phyloP scores from a whole-genome alignment of 495 filamentous ascomycete genomes.

The Aspergillus affinis region DNA sequence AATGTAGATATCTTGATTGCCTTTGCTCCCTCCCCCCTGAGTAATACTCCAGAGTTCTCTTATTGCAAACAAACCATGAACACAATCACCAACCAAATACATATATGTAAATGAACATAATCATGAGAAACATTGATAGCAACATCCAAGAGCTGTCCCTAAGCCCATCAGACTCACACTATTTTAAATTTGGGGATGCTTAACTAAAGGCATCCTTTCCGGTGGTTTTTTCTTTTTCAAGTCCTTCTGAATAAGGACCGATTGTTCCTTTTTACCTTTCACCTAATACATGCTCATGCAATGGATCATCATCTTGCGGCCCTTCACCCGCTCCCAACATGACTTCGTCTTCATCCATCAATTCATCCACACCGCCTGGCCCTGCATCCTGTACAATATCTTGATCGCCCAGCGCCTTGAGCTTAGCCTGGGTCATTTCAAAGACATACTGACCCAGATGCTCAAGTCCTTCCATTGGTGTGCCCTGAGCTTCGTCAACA shows the following conservation, averaged over 20 bases:
- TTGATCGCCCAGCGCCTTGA: constrained; percentile 58
- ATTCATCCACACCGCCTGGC: constrained; percentile 45
- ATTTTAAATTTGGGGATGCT: neutral
- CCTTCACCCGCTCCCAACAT: constrained; percentile 39
- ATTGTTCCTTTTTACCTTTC: constrained; percentile 1
- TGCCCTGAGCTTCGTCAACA: constrained; percentile 56
- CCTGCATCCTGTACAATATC: constrained; percentile 33
- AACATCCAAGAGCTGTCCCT: neutral
- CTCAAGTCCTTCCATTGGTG: constrained; percentile 84
- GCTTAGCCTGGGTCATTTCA: constrained; percentile 89
- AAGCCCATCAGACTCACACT: neutral
- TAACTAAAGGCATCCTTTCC: neutral
- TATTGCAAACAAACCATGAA: neutral
- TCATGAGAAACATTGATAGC: neutral
- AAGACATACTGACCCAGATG: constrained; percentile 96
- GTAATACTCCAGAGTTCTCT: neutral
- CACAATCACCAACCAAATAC: constrained; percentile 1
- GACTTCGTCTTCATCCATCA: constrained; percentile 46
- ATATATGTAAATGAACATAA: neutral
- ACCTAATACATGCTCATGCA: constrained; percentile 35
- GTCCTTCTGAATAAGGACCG: neutral
- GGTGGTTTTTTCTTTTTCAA: no score
- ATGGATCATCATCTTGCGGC: constrained; percentile 13
- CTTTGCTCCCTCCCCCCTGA: neutral
- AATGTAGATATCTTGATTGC: neutral